Percentiles rank a stretch among this genome's conserved stretches.
phyloP scores from a whole-genome alignment of 495 filamentous ascomycete species.

The Aspergillus nidulans region DNA sequence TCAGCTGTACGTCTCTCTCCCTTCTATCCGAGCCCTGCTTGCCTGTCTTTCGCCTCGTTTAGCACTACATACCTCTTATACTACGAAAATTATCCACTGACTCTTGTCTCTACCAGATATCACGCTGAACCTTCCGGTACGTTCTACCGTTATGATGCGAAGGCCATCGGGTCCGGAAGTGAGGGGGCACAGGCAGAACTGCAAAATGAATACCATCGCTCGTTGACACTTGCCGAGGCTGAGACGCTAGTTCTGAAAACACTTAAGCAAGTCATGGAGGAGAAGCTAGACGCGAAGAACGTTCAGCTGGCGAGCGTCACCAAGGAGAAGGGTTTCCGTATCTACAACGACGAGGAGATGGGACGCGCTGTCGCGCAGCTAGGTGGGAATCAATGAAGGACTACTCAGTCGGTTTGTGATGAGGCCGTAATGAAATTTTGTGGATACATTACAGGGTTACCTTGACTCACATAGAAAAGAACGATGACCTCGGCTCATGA shows the following conservation, averaged over 20 bases:
- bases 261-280: slow-evolving; percentile 99
- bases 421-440: slow-evolving; percentile 11
- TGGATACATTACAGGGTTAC: slow-evolving; percentile 15
- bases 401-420: slow-evolving; percentile 5
- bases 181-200: slow-evolving; percentile 97
- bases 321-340: slow-evolving; percentile 94
- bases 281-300: slow-evolving; percentile 98
- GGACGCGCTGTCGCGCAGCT: slow-evolving; percentile 76
- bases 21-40: neutral
- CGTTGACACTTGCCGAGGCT: slow-evolving; percentile 86
- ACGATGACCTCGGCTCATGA: slow-evolving; percentile 21
- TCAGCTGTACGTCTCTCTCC: slow-evolving; percentile 58
- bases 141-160: slow-evolving; percentile 98
- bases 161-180: slow-evolving; percentile 93
- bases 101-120: slow-evolving; percentile 51
- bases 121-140: slow-evolving; percentile 97
- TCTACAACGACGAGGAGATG: slow-evolving; percentile 98
- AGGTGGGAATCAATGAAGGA: slow-evolving; percentile 40
- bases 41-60: neutral
- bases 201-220: slow-evolving; percentile 98
- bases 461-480: slow-evolving; percentile 30
- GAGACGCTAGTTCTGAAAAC: slow-evolving; percentile 96
- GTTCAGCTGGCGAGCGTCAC: slow-evolving; percentile 97
- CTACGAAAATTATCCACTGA: neutral
- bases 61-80: neutral